Evolutionary conservation across 345 rosid species (phyloP).

Genomic region (Citrus reticulata): DNA sequence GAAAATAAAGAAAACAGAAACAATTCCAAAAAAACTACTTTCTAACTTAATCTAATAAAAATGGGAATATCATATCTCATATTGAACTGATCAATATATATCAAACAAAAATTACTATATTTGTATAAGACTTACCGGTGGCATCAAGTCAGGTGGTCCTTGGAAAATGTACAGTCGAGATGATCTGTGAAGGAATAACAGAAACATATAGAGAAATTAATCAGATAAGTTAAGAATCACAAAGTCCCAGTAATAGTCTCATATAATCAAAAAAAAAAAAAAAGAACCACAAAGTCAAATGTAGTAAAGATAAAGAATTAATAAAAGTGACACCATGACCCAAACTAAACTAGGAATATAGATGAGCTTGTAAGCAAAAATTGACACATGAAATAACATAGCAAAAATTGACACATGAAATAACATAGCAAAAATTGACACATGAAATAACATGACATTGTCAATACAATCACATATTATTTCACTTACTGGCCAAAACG

Average conservation of each 20-base stretch:
- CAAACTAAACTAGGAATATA: neutral
- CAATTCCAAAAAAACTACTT: neutral
- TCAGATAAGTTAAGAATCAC: neutral
- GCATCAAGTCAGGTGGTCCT: slow-evolving; percentile 91
- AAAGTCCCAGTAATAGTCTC: neutral
- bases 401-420: neutral
- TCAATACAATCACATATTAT: slow-evolving; percentile 9
- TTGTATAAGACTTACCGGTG: slow-evolving; percentile 48
- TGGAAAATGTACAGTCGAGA: slow-evolving; percentile 84
- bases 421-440: slow-evolving; percentile 2
- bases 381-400: slow-evolving; percentile 1
- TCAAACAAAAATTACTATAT: neutral
- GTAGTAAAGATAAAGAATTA: neutral
- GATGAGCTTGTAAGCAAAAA: neutral
- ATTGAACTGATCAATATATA: neutral
- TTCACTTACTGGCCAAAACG: slow-evolving; percentile 87
- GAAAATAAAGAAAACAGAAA: neutral
- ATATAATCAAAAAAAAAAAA: too few relatives aligned
- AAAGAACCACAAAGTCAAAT: neutral
- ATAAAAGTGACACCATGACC: neutral
- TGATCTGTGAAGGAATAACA: slow-evolving; percentile 41
- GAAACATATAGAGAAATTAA: neutral
- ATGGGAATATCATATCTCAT: neutral
- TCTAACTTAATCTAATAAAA: neutral
- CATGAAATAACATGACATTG: neutral